phyloP scores from a whole-genome alignment of 75 land plant genomes.

The Isoetes taiwanensis region DNA sequence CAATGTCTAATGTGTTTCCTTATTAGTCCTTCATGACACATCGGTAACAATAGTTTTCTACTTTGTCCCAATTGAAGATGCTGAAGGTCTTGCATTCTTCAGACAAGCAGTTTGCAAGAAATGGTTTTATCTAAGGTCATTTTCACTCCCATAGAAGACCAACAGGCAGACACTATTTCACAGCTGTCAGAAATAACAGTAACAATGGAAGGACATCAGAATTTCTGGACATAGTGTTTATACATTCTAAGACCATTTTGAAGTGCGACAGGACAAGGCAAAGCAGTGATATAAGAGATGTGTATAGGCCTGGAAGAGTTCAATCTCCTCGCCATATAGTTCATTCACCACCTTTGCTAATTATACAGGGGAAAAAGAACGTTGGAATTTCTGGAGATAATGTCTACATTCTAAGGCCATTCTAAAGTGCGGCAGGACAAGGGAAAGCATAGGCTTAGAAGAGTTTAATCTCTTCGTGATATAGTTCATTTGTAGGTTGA shows the following conservation, averaged over 20 bases:
- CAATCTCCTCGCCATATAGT: conserved; percentile 2
- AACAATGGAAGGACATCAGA: conserved; percentile 15
- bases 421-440: no score
- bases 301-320: not conserved
- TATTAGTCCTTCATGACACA: not conserved
- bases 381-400: no score
- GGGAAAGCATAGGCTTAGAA: no score
- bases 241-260: conserved; percentile 3
- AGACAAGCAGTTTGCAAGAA: conserved; percentile 67
- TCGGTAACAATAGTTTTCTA: not conserved
- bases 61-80: conserved; percentile 26
- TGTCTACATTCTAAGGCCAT: no score
- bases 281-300: conserved; percentile 14
- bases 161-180: conserved; percentile 57
- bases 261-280: conserved; percentile 17
- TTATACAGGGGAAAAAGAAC: no score
- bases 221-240: conserved; percentile 1
- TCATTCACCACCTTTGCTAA: conserved; percentile 60
- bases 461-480: no score
- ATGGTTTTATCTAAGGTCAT: conserved; percentile 48
- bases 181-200: conserved; percentile 35
- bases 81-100: conserved; percentile 33
- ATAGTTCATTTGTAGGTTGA: no score
- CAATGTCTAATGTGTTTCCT: not conserved
- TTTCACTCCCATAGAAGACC: conserved; percentile 14